These are phyloP conservation scores for Chlorella sp. DNA, from an alignment of 139 green algal species.

Conservation along the genomic window DNA sequence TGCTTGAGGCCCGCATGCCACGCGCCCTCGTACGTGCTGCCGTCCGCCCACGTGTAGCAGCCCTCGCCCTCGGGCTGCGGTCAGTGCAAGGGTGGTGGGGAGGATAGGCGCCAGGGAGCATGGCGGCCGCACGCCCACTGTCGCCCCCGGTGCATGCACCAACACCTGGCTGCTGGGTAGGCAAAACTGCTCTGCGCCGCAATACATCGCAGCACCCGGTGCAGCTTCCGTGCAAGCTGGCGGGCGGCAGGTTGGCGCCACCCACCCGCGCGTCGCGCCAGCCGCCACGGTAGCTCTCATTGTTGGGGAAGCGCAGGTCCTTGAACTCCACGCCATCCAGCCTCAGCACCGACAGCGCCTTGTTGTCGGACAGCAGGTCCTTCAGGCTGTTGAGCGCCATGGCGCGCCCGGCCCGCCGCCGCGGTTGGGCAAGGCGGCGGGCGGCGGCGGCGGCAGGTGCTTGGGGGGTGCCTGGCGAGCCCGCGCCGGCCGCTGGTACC, in stretches of 20 bases:
- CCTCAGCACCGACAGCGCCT: conserved; percentile 27
- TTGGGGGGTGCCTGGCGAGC: too few relatives aligned
- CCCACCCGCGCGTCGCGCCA: conserved; percentile 38
- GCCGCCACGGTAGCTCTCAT: conserved; percentile 56
- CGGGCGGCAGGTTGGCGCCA: not conserved
- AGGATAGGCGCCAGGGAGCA: not conserved
- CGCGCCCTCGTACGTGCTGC: conserved; percentile 71
- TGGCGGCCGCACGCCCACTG: too few relatives aligned
- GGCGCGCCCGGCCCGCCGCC: not conserved
- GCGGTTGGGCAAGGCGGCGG: too few relatives aligned
- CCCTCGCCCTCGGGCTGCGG: conserved; percentile 77
- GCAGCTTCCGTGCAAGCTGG: not conserved
- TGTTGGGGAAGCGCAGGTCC: conserved; percentile 48
- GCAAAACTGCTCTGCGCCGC: too few relatives aligned
- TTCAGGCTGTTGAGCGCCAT: conserved; percentile 2
- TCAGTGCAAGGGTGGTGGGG: not conserved
- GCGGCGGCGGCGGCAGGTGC: too few relatives aligned
- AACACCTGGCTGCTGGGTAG: too few relatives aligned
- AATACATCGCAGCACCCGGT: too few relatives aligned
- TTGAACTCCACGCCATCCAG: conserved; percentile 36
- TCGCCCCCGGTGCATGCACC: too few relatives aligned
- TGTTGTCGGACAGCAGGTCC: conserved; percentile 10
- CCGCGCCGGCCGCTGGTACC: too few relatives aligned
- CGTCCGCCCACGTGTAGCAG: conserved; percentile 77
- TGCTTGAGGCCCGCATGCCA: conserved; percentile 79